A percentile compares a stretch with the other conserved stretches of the same genome.
Evolutionary conservation across 352 stramenopile species (phyloP).

Genomic region (Globisporangium emineosum): DNA sequence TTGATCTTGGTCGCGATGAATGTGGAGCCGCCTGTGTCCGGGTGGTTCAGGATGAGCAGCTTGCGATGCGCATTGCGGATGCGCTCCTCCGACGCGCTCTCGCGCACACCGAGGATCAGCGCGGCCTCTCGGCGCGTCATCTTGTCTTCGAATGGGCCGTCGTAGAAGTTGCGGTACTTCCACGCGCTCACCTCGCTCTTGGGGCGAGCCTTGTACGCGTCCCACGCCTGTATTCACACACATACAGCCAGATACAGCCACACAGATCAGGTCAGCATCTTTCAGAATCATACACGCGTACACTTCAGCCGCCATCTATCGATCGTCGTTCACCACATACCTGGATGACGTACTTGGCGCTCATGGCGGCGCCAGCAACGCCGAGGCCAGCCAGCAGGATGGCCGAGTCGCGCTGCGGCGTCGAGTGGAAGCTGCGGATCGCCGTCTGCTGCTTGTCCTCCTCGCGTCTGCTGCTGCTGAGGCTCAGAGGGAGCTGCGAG

Average conservation of each 20-base stretch:
- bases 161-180: conserved; percentile 91
- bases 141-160: conserved; percentile 98
- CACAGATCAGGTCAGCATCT: not conserved
- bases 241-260: not conserved
- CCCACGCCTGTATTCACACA: conserved; percentile 40
- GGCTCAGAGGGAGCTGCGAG: conserved; percentile 6
- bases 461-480: not conserved
- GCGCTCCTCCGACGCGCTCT: conserved; percentile 92
- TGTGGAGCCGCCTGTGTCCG: conserved; percentile 98
- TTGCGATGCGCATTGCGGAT: conserved; percentile 98
- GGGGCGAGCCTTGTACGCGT: conserved; percentile 67
- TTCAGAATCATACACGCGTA: not conserved
- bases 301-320: not conserved
- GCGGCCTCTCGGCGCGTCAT: conserved; percentile 99
- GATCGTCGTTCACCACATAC: conserved; percentile 14
- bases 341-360: conserved; percentile 78
- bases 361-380: conserved; percentile 64
- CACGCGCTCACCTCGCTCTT: conserved; percentile 68
- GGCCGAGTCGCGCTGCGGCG: conserved; percentile 55
- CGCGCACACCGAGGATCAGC: conserved; percentile 97
- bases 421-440: conserved; percentile 62
- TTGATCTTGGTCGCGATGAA: conserved; percentile 99
- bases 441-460: conserved; percentile 14
- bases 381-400: conserved; percentile 63
- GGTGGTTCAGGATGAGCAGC: conserved; percentile 98